Evolutionary conservation across 345 rosid genomes (phyloP).

Genomic region (Aquilaria yunnanensis): DNA sequence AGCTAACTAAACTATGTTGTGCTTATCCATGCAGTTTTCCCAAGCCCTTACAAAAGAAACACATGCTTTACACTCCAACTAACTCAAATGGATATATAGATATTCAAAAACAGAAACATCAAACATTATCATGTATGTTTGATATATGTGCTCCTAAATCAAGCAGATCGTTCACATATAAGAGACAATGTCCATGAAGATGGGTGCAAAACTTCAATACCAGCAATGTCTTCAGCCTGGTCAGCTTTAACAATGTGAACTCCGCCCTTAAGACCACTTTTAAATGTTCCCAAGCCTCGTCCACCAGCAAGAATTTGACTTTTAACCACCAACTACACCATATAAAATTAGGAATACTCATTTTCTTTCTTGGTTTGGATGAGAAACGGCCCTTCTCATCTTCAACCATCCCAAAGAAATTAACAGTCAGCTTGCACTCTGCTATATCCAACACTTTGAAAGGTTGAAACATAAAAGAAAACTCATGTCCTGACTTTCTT

Average conservation of each 20-base stretch:
- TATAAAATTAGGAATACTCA: constrained; percentile 2
- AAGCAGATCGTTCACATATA: background rate
- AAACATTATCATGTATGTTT: too few relatives aligned
- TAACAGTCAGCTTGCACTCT: too few relatives aligned
- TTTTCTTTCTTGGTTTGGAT: background rate
- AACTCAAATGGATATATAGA: background rate
- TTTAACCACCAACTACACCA: constrained; percentile 84
- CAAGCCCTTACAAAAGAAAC: too few relatives aligned
- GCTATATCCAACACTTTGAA: too few relatives aligned
- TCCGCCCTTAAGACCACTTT: constrained; percentile 87
- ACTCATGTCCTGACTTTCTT: background rate
- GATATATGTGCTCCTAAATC: too few relatives aligned
- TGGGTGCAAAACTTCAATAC: constrained; percentile 22
- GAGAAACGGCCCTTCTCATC: background rate
- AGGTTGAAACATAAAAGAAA: too few relatives aligned
- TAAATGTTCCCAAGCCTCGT: constrained; percentile 91
- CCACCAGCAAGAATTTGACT: constrained; percentile 99
- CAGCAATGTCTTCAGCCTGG: constrained; percentile 72
- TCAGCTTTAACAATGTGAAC: constrained; percentile 86
- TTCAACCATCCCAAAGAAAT: background rate
- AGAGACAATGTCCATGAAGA: background rate
- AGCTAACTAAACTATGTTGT: background rate
- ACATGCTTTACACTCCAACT: too few relatives aligned
- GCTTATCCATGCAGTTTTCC: too few relatives aligned
- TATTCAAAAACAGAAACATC: too few relatives aligned